These are phyloP conservation scores for Pythium sp. DNA, from an alignment of 352 stramenopile species.

Conservation along the genomic window DNA sequence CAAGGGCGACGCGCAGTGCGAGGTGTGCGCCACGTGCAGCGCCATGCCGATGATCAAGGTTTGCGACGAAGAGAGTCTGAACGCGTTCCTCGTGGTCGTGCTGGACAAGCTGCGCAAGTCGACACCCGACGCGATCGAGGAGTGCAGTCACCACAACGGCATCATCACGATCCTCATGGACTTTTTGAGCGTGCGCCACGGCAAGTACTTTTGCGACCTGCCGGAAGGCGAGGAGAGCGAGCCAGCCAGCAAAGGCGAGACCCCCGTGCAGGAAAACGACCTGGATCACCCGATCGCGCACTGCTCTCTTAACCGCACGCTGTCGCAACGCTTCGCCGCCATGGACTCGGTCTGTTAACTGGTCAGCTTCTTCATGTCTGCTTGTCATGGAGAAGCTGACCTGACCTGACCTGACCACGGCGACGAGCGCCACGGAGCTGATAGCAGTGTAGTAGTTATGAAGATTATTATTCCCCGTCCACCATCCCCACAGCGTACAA, in stretches of 20 bases:
- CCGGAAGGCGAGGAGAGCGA: conserved; percentile 23
- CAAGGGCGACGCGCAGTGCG: conserved; percentile 43
- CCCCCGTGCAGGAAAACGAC: conserved; percentile 43
- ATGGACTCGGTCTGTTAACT: conserved; percentile 75
- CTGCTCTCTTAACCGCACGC: conserved; percentile 73
- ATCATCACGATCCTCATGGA: conserved; percentile 84
- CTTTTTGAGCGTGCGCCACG: conserved; percentile 74
- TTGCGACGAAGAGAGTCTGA: conserved; percentile 54
- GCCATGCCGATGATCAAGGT: conserved; percentile 34
- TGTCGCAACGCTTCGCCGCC: conserved; percentile 72
- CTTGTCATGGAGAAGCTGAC: conserved; percentile 1
- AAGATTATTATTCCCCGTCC: conserved; percentile 10
- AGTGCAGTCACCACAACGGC: conserved; percentile 65
- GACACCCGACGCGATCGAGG: conserved; percentile 35
- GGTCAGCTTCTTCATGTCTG: conserved; percentile 6
- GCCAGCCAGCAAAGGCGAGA: conserved; percentile 20
- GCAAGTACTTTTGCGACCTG: conserved; percentile 69
- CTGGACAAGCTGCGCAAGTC: conserved; percentile 58
- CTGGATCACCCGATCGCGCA: conserved; percentile 61
- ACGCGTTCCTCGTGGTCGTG: conserved; percentile 51
- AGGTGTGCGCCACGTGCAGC: conserved; percentile 54
- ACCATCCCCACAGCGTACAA: conserved; percentile 6
- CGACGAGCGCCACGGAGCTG: not conserved
- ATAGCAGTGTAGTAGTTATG: conserved; percentile 5
- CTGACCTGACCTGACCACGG: not conserved